Evolutionary conservation across 2,329 filamentous ascomycete species (phyloP).

Genomic region (Xylaria sp.): DNA sequence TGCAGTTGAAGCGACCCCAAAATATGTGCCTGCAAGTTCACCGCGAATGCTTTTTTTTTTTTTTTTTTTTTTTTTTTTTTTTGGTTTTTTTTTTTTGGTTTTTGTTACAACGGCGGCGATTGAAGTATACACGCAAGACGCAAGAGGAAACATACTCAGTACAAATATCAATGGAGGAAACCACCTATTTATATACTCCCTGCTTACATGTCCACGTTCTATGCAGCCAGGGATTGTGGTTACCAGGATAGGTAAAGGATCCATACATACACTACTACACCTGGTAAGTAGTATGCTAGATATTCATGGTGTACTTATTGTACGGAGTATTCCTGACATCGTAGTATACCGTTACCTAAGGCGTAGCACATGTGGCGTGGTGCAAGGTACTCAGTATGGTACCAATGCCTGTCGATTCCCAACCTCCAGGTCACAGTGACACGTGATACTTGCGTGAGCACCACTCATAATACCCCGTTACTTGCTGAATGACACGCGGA

Average conservation of each 20-base stretch:
- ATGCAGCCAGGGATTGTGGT: neutral
- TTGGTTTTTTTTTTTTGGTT: neutral
- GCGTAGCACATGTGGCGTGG: slow-evolving; percentile 7
- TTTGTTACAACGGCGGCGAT: neutral
- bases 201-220: neutral
- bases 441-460: slow-evolving; percentile 33
- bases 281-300: neutral
- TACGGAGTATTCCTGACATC: slow-evolving; percentile 4
- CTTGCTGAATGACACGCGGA: neutral
- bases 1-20: slow-evolving; percentile 36
- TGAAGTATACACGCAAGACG: too few relatives aligned
- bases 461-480: slow-evolving; percentile 20
- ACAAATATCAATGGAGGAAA: neutral
- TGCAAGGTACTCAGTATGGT: neutral
- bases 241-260: neutral
- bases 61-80: neutral
- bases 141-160: neutral
- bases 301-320: neutral
- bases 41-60: neutral
- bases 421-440: slow-evolving; percentile 20
- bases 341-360: neutral
- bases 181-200: neutral
- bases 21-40: slow-evolving; percentile 18
- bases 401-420: slow-evolving; percentile 4
- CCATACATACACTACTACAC: neutral